Base-by-base conservation (phyloP, 2,329 filamentous ascomycete species). In the Cladosporium colombiae region DNA sequence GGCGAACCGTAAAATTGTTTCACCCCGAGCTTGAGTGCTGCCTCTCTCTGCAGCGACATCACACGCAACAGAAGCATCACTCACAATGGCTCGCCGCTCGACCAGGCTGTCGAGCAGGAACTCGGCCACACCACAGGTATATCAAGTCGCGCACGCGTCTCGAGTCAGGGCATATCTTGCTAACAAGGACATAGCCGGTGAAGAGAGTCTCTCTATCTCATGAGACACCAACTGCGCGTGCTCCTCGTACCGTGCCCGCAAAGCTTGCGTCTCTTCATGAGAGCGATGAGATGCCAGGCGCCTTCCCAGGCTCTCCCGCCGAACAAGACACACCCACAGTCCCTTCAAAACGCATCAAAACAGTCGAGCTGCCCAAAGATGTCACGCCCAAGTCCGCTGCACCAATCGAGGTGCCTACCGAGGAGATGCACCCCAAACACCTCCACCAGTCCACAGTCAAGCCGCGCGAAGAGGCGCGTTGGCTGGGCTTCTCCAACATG, bases 391-490 rank as follows among this genome's bases (percentile, higher is more conserved):
- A 83, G 49, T 86, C 86, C 46, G 85, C 84, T 16, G 87, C 88
- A 4, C 84, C 88, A 6, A 81, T 90, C 70, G 90, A 91, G 80
- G 91, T 92, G 27, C 82, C 89, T 57, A 84, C 85, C 69, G 87
- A 89, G 67, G 93, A 97, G 77, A 97, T 97, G 93, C 93, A 97
- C 76, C 94, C 94, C 10, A 91, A 91, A 81, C 91, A 91, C 75
- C 86, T 88, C 65, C 92, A 95, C 65, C 84, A 86, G 63, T 89
- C 84, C 69, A 93, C 91, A 25, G 90, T 88, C 68, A 91, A 90
- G 63, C 83, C 91, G 53, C 86, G 90, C 1, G 93, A 95, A 29
- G 92, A 93, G 13, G 92, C 90, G 6, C 83, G 95, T 52, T 87
- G 90, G 73, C 84, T 96, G 25, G 93, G 93, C 18, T 97, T 97